Percentiles rank a stretch among this genome's conserved stretches.
These are phyloP conservation scores for Zopfia rhizophila DNA, from an alignment of 2,329 filamentous ascomycete species.

Conservation along the genomic window DNA sequence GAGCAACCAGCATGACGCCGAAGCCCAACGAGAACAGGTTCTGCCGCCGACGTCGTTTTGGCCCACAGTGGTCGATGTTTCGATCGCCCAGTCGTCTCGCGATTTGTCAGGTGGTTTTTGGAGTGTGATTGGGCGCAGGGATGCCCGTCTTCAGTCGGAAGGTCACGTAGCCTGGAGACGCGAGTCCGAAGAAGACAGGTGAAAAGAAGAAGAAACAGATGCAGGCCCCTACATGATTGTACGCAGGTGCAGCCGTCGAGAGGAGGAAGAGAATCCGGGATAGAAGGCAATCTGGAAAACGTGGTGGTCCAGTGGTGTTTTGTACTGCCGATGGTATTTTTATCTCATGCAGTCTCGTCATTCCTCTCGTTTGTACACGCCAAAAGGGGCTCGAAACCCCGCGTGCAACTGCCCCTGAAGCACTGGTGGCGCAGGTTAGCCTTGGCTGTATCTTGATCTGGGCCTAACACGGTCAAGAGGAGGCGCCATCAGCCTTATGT, in stretches of 20 bases:
- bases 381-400: slow-evolving; percentile 11
- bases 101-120: slow-evolving; percentile 24
- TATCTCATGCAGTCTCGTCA: slow-evolving; percentile 9
- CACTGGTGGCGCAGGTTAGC: slow-evolving; percentile 21
- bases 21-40: neutral
- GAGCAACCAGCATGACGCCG: slow-evolving; percentile 1
- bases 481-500: slow-evolving; percentile 4
- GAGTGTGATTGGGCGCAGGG: slow-evolving; percentile 18
- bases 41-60: neutral
- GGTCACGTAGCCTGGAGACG: neutral
- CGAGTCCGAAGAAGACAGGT: neutral
- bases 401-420: slow-evolving; percentile 22
- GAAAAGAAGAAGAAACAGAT: too few relatives aligned
- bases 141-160: slow-evolving; percentile 4
- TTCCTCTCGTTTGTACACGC: slow-evolving; percentile 27
- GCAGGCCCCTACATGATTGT: too few relatives aligned
- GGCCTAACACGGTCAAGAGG: neutral
- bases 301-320: slow-evolving; percentile 9
- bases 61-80: neutral
- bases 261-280: slow-evolving; percentile 9
- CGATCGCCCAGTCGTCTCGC: slow-evolving; percentile 23
- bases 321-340: slow-evolving; percentile 9
- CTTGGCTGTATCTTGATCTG: slow-evolving; percentile 5
- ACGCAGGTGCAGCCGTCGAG: slow-evolving; percentile 9
- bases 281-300: slow-evolving; percentile 14